Conservation (phyloP, 1,284 basidiomycete species). For the Cystobasidium pallidum region DNA sequence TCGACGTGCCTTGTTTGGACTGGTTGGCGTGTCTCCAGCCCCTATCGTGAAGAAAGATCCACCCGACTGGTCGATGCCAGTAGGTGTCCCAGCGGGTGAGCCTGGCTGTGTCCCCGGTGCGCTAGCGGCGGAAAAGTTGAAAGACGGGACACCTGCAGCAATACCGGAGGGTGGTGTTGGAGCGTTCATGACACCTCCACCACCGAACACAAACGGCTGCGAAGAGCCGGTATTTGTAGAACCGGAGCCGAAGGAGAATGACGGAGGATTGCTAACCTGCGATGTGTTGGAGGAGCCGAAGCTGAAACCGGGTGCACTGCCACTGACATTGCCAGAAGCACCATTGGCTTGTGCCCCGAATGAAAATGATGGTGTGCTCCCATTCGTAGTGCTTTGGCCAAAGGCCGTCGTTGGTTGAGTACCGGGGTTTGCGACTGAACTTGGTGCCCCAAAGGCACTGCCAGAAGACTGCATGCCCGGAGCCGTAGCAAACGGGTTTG, state of each 20-base stretch:
- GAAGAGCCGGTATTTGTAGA: not conserved
- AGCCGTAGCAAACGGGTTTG: not conserved
- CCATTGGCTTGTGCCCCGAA: constrained; percentile 1
- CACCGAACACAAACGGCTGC: constrained; percentile 1
- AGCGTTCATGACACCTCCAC: not conserved
- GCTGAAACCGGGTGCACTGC: constrained; percentile 17
- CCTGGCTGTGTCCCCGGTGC: not conserved
- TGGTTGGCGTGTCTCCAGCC: constrained; percentile 21
- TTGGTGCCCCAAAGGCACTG: not conserved
- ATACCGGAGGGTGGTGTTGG: not conserved
- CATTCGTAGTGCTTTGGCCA: not conserved
- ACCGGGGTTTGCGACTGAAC: not conserved
- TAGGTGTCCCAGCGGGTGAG: constrained; percentile 17
- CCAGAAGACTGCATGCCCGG: constrained; percentile 11
- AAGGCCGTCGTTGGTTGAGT: constrained; percentile 6
- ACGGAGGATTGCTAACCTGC: not conserved
- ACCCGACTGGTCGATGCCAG: not conserved
- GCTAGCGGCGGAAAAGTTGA: constrained; percentile 5
- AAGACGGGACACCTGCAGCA: not conserved
- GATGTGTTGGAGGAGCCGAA: constrained; percentile 20
- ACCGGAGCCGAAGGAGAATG: constrained; percentile 8
- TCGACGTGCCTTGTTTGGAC: constrained; percentile 33
- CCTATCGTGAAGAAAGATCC: constrained; percentile 13
- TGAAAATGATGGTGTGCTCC: not conserved
- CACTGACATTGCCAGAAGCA: not conserved